Conservation (phyloP, 1,139 yeast species). For the Suhomyces anneliseae region DNA sequence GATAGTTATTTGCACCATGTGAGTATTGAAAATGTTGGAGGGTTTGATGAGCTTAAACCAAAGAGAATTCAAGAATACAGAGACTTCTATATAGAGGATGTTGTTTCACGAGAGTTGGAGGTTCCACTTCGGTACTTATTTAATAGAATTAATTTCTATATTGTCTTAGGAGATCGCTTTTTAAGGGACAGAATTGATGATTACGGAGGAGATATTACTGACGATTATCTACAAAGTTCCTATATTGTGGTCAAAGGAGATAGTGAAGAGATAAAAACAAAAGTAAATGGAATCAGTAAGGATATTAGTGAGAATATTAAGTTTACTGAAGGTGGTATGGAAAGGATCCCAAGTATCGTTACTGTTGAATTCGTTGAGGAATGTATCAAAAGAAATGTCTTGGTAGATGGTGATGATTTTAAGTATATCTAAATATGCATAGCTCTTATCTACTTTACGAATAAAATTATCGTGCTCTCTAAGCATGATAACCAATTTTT, state of each 20-base stretch:
- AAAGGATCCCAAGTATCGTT: constrained; percentile 50
- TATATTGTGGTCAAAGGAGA: constrained; percentile 24
- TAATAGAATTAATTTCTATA: constrained; percentile 22
- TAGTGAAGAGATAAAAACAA: constrained; percentile 6
- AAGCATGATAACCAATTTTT: no score
- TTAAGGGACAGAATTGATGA: constrained; percentile 26
- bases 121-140: constrained; percentile 25
- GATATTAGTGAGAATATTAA: constrained; percentile 22
- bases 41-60: constrained; percentile 10
- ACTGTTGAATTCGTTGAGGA: constrained; percentile 40
- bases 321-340: constrained; percentile 16
- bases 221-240: constrained; percentile 20
- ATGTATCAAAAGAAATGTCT: constrained; percentile 36
- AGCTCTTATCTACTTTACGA: no score
- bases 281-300: constrained; percentile 17
- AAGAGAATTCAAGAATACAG: constrained; percentile 11
- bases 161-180: constrained; percentile 17
- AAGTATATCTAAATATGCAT: constrained; percentile 13
- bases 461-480: no score
- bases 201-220: constrained; percentile 32
- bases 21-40: neutral
- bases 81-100: constrained; percentile 9
- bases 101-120: constrained; percentile 13
- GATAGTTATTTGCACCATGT: constrained; percentile 48
- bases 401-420: constrained; percentile 50